These are phyloP conservation scores for Periconia macrospinosa DNA, from an alignment of 2,329 filamentous ascomycete genomes.

Conservation along the genomic window DNA sequence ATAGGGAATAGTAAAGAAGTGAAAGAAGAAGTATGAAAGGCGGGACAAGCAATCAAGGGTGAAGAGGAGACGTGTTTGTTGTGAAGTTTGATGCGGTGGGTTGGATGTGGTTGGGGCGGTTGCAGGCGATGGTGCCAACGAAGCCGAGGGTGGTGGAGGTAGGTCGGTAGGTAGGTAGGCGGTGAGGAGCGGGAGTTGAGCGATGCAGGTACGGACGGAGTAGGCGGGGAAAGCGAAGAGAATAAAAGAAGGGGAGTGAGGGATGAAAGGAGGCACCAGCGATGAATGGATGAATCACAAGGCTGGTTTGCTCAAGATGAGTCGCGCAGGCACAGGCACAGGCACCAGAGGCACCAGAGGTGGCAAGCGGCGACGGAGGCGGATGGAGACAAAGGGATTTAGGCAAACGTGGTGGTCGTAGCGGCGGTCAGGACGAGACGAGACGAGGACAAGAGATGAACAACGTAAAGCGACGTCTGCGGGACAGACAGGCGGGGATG, in stretches of 20 bases:
- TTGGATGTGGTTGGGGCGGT: conserved; percentile 24
- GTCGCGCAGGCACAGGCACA: conserved; percentile 4
- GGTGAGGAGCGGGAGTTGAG: conserved; percentile 9
- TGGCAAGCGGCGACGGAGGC: conserved; percentile 1
- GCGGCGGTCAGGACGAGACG: background rate
- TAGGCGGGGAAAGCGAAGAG: background rate
- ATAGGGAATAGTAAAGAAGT: background rate
- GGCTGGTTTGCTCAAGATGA: background rate
- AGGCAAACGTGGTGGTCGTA: conserved; percentile 5
- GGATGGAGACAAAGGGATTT: conserved; percentile 8
- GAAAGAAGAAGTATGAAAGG: conserved; percentile 14
- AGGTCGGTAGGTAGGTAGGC: conserved; percentile 23
- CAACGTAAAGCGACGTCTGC: background rate
- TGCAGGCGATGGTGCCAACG: too few relatives aligned
- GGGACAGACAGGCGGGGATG: background rate
- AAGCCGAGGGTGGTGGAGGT: too few relatives aligned
- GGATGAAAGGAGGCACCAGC: background rate
- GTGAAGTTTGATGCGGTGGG: conserved; percentile 18
- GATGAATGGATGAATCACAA: conserved; percentile 1
- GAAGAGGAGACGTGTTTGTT: conserved; percentile 10
- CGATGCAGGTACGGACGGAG: conserved; percentile 20
- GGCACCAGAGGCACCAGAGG: conserved; percentile 8
- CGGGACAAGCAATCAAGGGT: background rate
- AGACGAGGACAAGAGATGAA: conserved; percentile 6
- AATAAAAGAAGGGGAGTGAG: conserved; percentile 5